Base-by-base conservation (phyloP, 176 grass and related monocot genomes). In the Rhynchospora breviuscula region DNA sequence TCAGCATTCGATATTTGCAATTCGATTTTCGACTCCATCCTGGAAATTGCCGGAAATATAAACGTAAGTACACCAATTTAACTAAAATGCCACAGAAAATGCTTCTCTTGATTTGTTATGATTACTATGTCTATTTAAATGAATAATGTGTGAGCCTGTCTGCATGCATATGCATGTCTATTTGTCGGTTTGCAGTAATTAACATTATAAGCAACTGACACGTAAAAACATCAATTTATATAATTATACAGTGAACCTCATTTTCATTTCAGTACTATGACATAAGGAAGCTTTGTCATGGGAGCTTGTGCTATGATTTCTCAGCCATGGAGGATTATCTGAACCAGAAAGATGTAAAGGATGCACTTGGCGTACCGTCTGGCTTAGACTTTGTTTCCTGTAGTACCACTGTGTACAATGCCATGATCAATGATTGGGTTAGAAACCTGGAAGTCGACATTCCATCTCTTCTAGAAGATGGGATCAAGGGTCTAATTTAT, bases 381-480 rank as follows among this genome's bases (percentile, higher is more conserved):
- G 88, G 91, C 57, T 82, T 93, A 31, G 91, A 95, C 40, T 98
- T 93, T 12, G 91, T 95, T 45, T 93, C 96, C 53, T 95, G 96
- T 83, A 98, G 96, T 59, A 86, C 84, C 13, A 59, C 82, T 0
- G 96, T 98, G 43, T 90, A 95, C 53, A 19, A 93, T 78, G 96
- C 89, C 3, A 98, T 98, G 96, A 79, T 95, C 29, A 89, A 67
- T 11, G 96, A 98, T 48, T 98, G 96, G 96, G 94, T 98, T 90
- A 89, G 89, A 64, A 98, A 98, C 67, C 87, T 98, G 84, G 96
- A 98, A 90, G 89, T 95, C 2, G 93, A 89, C 21, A 98, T 98
- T 80, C 93, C 96, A 6, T 80, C 91, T 8, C 89, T 98, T 15
- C 91, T 98, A 21, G 96, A 98, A 82, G 93, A 98, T 87, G 96